Evolutionary conservation across 176 grass and related monocot genomes (phyloP), one percentile per base, ranked within the genome.

Genomic region (Calamus simplicifolius): DNA sequence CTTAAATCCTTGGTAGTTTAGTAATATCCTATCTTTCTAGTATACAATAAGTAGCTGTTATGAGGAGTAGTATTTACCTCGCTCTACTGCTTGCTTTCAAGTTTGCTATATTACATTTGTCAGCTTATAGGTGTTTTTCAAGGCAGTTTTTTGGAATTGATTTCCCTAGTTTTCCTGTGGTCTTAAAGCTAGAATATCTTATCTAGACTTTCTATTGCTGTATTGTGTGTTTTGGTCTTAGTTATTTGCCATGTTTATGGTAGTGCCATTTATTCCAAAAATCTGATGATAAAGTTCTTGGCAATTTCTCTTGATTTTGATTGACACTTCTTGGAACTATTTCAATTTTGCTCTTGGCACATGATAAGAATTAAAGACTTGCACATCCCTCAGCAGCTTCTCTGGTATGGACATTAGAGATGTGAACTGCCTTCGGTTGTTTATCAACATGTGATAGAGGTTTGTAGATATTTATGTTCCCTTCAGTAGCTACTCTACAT

Each of bases 1-100:
- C 70, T 73, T 73, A 59, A 64, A 70, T 62, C 35, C 70, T 54
- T 50, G 55, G 70, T 73, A 73, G 50, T 38, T 53, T 63, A 63
- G 16, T 51, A 62, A 27, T 51, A 62, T 63, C 70, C 54, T 53
- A 13, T 52, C 19, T 73, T 59, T 6, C 26, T 62, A 70, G 59
- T 54, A 73, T 73, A 70, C 43, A 73, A 62, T 73, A 35, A 73
- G 58, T 52, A 63, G 50, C 59, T 54, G 58, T 63, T 62, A 16
- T 52, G 70, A 73, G 70, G 58, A 73, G 18, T 62, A 62, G 49
- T 38, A 13, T 43, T 28, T 73, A 48, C 59, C 70, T 61, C 58
- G 18, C 62, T 43, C 51, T 73, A 54, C 4, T 57, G n/a, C 62
- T 62, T 73, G 48, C 43, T 62, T 25, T 50, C 23, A 72, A 35